Evolutionary conservation across 2,329 filamentous ascomycete species (phyloP), one percentile per base, ranked within the genome.

Genomic region (Cordyceps javanica): DNA sequence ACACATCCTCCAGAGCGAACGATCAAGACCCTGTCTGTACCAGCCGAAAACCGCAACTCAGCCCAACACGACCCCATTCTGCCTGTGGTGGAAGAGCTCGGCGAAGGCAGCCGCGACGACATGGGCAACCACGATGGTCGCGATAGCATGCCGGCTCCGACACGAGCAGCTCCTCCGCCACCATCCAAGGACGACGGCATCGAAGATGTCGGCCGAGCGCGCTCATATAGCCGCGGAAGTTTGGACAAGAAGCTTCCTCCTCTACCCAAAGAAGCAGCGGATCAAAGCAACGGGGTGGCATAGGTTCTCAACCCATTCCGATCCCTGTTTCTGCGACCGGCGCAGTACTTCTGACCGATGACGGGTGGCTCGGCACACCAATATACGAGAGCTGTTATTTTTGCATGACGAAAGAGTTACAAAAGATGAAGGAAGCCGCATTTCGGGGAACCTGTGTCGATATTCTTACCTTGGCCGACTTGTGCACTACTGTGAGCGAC

Each of bases 71-170:
- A 70, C 66, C 69, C 69, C 67, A 80, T 73, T 1, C 75, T 97
- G 2, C 93, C 93, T 0, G 87, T 97, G 10, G 91, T 97, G 7
- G 90, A 96, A 64, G 93, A 97, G 72, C 88, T 85, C n/a, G 89
- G 85, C 5, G 93, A 97, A 70, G 86, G 80, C 55, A 83, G 82
- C 66, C 78, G 77, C 23, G 73, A 75, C 59, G 82, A 80, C 48
- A 69, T 64, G 46, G 64, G 64, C 60, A 68, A 46, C 11, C 72
- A 75, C 16, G 79, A 77, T 59, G 67, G 71, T 57, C 58, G 48
- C 39, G 62, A 64, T 41, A 60, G 36, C 32, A 30, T 66, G 11
- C 63, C 69, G 5, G 76, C 78, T 9, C 79, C 80, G 2, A 81
- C 77, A 5, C 76, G 69, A 21, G 66, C 69, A 10, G 70, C 70